A percentile compares a stretch with the other conserved stretches of the same genome.
Conservation (phyloP, 441 rosid genomes). For the Hura crepitans region DNA sequence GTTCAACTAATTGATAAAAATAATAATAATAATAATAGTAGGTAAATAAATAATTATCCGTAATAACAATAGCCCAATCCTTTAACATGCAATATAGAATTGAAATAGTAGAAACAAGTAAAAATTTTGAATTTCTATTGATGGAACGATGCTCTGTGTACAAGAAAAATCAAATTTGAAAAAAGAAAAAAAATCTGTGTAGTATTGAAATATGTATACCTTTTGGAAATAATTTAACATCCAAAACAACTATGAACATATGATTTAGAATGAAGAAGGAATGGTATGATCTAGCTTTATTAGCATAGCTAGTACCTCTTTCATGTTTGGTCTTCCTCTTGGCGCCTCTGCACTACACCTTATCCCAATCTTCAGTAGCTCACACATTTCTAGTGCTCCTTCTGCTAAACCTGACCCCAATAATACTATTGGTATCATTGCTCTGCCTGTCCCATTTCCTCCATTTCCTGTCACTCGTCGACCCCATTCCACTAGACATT, state of each 20-base stretch:
- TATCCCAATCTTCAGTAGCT: conserved; percentile 57
- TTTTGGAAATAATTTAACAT: conserved; percentile 18
- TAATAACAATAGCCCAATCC: too few species aligned
- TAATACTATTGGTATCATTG: conserved; percentile 38
- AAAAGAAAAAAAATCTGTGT: conserved; percentile 27
- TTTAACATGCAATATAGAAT: too few species aligned
- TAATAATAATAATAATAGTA: too few species aligned
- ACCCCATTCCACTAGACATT: conserved; percentile 85
- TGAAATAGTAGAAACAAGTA: too few species aligned
- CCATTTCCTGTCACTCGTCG: conserved; percentile 51
- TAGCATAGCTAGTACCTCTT: conserved; percentile 68
- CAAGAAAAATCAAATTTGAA: conserved; percentile 45
- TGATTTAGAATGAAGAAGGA: conserved; percentile 18
- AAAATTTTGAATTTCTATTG: not conserved
- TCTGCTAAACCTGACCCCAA: conserved; percentile 55
- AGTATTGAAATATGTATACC: not conserved
- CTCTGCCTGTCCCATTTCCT: conserved; percentile 26
- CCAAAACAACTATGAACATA: conserved; percentile 26
- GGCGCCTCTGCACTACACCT: conserved; percentile 74
- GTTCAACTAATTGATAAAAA: too few species aligned
- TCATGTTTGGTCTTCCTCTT: conserved; percentile 80
- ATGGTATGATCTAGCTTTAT: conserved; percentile 29
- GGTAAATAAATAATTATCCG: too few species aligned
- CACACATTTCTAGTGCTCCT: conserved; percentile 63
- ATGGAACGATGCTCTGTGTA: conserved; percentile 8